Evolutionary conservation across 805 yeast species (phyloP).

Genomic region (Pichia heedii): DNA sequence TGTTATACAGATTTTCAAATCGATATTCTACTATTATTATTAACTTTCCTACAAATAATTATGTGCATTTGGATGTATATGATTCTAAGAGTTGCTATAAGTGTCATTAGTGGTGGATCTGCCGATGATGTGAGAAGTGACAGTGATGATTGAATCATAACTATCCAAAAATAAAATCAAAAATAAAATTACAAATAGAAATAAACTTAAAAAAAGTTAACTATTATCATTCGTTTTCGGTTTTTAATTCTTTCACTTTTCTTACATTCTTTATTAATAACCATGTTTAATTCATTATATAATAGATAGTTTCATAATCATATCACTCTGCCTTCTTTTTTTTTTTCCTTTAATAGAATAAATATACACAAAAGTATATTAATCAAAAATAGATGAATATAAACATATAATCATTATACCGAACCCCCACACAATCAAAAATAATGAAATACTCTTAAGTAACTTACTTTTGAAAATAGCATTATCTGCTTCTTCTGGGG

Average conservation of each 20-base stretch:
- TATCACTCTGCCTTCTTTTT: no score
- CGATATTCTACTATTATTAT: conserved; percentile 41
- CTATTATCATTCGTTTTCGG: no score
- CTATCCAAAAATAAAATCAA: no score
- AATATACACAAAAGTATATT: no score
- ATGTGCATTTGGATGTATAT: conserved; percentile 66
- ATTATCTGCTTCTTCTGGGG: conserved; percentile 18
- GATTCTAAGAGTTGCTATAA: conserved; percentile 60
- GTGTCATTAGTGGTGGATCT: conserved; percentile 59
- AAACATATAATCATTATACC: conserved; percentile 47
- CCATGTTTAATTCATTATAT: no score
- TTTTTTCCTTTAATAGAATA: no score
- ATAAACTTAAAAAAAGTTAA: no score
- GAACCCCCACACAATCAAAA: conserved; percentile 44
- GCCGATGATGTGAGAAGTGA: conserved; percentile 89
- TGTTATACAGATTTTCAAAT: conserved; percentile 44
- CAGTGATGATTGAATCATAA: conserved; percentile 35
- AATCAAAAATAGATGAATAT: conserved; percentile 39
- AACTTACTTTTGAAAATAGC: conserved; percentile 16
- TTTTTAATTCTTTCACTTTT: no score
- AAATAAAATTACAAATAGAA: no score
- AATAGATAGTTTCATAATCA: no score
- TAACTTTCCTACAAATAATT: conserved; percentile 59
- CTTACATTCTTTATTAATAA: no score
- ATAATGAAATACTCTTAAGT: conserved; percentile 24